phyloP scores from a whole-genome alignment of 345 rosid genomes.

The Salix udensis region DNA sequence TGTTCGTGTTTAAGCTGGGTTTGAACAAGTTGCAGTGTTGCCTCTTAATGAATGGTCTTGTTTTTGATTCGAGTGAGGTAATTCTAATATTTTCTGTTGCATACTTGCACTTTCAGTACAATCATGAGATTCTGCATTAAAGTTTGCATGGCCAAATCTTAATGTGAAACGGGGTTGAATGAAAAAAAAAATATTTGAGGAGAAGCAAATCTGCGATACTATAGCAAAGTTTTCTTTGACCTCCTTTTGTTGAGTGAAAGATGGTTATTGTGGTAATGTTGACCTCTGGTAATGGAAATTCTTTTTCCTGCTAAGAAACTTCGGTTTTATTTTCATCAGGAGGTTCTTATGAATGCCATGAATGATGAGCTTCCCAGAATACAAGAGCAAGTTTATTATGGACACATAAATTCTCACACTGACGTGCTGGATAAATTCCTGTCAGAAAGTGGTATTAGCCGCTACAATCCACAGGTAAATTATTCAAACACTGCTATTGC shows the following conservation, averaged over 20 bases:
- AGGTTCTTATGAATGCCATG: slow-evolving; percentile 85
- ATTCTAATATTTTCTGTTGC: slow-evolving; percentile 2
- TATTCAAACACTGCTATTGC: slow-evolving; percentile 10
- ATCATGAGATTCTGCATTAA: too few species aligned
- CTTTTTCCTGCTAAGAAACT: slow-evolving; percentile 4
- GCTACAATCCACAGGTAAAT: slow-evolving; percentile 88
- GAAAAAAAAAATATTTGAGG: background rate
- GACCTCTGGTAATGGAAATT: background rate
- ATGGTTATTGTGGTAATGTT: too few species aligned
- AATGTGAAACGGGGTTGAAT: background rate
- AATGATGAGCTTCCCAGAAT: slow-evolving; percentile 90
- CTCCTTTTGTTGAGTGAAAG: too few species aligned
- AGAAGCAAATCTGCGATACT: background rate
- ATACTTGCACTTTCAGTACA: background rate
- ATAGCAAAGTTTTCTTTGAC: background rate
- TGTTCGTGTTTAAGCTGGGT: slow-evolving; percentile 87
- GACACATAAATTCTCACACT: slow-evolving; percentile 78
- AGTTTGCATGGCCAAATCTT: too few species aligned
- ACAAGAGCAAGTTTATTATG: slow-evolving; percentile 94
- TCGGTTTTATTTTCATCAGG: slow-evolving; percentile 45
- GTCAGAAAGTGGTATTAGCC: slow-evolving; percentile 78
- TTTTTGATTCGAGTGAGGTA: slow-evolving; percentile 84
- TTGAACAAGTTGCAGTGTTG: slow-evolving; percentile 61
- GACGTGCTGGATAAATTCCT: slow-evolving; percentile 83
- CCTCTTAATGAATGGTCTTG: slow-evolving; percentile 95